Conservation (phyloP, 164 flowering plant species). For the Aristolochia californica region DNA sequence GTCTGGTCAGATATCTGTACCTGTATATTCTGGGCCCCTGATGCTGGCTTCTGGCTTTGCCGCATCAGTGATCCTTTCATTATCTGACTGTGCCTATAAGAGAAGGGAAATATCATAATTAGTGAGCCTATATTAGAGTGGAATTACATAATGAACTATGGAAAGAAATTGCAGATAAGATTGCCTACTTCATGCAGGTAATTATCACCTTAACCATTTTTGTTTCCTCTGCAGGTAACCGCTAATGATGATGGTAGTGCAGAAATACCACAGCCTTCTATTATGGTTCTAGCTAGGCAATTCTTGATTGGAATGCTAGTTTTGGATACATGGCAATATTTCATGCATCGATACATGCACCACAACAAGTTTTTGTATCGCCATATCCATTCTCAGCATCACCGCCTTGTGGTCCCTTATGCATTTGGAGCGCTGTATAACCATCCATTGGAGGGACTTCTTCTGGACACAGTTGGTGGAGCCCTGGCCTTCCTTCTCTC, state of each 20-base stretch:
- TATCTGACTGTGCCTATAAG: too few species aligned
- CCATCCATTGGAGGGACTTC: constrained; percentile 87
- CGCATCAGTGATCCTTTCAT: too few species aligned
- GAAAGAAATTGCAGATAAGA: too few species aligned
- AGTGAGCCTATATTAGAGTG: too few species aligned
- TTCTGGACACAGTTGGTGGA: constrained; percentile 83
- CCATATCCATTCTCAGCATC: constrained; percentile 90
- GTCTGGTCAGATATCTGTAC: too few species aligned
- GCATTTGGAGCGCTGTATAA: constrained; percentile 93
- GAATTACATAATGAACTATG: too few species aligned
- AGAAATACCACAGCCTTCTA: constrained; percentile 21
- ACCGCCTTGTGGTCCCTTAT: constrained; percentile 87
- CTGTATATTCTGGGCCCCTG: too few species aligned
- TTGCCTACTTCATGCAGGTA: too few species aligned
- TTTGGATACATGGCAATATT: constrained; percentile 92
- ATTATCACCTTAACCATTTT: too few species aligned
- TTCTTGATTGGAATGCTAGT: constrained; percentile 69
- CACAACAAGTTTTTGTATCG: constrained; percentile 84
- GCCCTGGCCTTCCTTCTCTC: constrained; percentile 81
- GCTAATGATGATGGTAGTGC: constrained; percentile 27
- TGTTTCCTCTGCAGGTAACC: constrained; percentile 31
- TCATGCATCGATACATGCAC: constrained; percentile 94
- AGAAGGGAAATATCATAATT: too few species aligned
- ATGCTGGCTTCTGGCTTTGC: too few species aligned
- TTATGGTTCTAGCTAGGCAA: constrained; percentile 43